phyloP scores from a whole-genome alignment of 1,139 yeast species.

The Kurtzmaniella quercitrusa region DNA sequence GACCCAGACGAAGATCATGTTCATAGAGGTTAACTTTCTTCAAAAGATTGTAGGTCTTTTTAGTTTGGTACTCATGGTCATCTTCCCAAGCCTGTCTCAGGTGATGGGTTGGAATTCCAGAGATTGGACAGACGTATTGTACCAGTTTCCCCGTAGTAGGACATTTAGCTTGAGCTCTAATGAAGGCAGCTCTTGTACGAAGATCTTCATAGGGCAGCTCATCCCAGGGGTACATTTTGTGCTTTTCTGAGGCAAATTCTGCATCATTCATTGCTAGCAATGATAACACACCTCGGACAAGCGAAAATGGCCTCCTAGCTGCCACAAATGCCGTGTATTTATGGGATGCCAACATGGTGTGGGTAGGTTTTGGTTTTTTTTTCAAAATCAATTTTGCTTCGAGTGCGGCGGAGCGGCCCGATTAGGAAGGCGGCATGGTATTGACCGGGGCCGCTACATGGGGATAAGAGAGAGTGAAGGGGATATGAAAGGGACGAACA shows the following conservation, averaged over 20 bases:
- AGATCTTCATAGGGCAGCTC: constrained; percentile 85
- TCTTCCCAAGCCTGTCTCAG: constrained; percentile 83
- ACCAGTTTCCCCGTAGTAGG: constrained; percentile 85
- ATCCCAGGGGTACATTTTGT: constrained; percentile 78
- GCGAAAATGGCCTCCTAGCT: constrained; percentile 5
- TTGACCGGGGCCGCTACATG: neutral
- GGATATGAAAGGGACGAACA: no score
- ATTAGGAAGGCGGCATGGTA: neutral
- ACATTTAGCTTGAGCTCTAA: constrained; percentile 82
- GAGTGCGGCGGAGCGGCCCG: neutral
- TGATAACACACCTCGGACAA: constrained; percentile 6
- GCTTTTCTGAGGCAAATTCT: constrained; percentile 60
- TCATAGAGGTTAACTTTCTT: constrained; percentile 88
- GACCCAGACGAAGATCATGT: constrained; percentile 90
- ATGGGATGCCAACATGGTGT: neutral
- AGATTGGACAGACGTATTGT: constrained; percentile 81
- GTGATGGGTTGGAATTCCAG: constrained; percentile 97
- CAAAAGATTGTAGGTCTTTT: constrained; percentile 65
- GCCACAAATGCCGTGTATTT: neutral
- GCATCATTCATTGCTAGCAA: constrained; percentile 17
- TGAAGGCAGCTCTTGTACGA: constrained; percentile 87
- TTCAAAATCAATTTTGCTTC: neutral
- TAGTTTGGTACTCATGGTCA: constrained; percentile 68
- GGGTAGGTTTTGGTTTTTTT: neutral
- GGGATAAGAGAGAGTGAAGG: neutral